phyloP scores from a whole-genome alignment of 2,329 filamentous ascomycete species.

The Ceratocystis huliohia region DNA sequence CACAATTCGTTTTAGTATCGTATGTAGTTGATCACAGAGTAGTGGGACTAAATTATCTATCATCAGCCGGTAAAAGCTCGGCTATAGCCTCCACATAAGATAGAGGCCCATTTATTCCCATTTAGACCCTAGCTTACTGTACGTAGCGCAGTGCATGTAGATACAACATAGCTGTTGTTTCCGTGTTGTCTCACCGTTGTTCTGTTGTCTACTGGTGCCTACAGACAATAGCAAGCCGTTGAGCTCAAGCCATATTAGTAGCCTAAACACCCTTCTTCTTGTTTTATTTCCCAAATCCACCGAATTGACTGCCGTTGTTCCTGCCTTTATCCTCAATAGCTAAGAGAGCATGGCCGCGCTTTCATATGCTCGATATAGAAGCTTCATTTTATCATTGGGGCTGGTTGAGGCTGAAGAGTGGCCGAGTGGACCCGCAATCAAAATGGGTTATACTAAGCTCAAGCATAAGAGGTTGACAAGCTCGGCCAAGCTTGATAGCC shows the following conservation, averaged over 20 bases:
- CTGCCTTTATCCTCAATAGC: neutral
- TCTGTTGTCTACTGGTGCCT: neutral
- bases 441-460: too few species aligned
- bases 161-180: too few species aligned
- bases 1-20: too few species aligned
- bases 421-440: neutral
- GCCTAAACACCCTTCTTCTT: too few species aligned
- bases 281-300: neutral
- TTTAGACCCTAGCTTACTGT: neutral
- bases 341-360: neutral
- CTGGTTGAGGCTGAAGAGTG: slow-evolving; percentile 1
- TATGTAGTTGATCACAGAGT: too few species aligned
- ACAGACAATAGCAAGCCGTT: neutral
- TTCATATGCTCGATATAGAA: neutral
- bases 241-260: too few species aligned
- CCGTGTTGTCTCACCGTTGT: neutral
- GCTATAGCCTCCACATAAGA: neutral
- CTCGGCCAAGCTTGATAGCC: neutral
- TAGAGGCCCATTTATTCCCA: neutral
- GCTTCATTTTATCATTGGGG: neutral
- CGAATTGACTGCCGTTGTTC: neutral
- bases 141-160: neutral
- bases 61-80: neutral
- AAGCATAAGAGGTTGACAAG: neutral
- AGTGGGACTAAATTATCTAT: neutral